Evolutionary conservation across 202 grass and related monocot genomes (phyloP).

Genomic region (Carex arenaria): DNA sequence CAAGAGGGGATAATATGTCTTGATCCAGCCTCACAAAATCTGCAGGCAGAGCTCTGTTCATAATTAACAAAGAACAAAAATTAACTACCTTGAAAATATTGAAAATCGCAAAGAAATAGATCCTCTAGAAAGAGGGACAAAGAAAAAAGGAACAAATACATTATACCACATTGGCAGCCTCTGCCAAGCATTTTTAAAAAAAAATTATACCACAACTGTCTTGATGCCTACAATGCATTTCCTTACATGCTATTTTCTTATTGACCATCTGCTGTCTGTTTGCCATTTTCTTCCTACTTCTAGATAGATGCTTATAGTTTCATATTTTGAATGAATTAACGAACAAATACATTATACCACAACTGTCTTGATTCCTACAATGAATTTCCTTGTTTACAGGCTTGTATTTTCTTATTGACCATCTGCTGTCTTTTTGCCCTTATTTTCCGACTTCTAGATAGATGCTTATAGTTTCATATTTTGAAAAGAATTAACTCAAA

Average conservation of each 20-base stretch:
- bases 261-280: background rate
- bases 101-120: background rate
- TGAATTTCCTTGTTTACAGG: background rate
- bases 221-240: background rate
- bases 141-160: background rate
- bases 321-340: background rate
- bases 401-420: background rate
- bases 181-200: background rate
- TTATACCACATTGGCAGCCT: too few relatives aligned
- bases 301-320: background rate
- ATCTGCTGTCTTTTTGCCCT: background rate
- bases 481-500: background rate
- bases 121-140: background rate
- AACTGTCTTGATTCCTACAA: background rate
- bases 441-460: background rate
- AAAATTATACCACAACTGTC: background rate
- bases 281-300: background rate
- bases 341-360: background rate
- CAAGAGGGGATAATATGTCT: conserved; percentile 95
- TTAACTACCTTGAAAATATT: background rate
- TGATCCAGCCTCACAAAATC: conserved; percentile 99
- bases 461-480: background rate
- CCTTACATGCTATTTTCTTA: background rate
- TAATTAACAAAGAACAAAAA: conserved; percentile 26
- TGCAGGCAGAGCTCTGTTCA: conserved; percentile 75